Evolutionary conservation across 148 eudicot species (phyloP), one percentile per base, ranked within the genome.

Genomic region (Rhododendron ovatum): DNA sequence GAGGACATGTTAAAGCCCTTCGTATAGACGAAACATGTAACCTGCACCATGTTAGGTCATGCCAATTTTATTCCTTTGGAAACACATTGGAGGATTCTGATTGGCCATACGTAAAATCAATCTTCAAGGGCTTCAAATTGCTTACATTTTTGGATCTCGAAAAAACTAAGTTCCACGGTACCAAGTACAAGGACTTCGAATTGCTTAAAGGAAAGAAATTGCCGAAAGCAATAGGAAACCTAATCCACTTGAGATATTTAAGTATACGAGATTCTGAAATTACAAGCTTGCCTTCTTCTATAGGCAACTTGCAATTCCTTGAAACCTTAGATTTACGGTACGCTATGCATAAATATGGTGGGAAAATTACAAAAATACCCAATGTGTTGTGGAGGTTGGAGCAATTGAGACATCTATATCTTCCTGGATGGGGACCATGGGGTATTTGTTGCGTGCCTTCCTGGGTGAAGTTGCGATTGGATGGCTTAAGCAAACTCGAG

Each of bases 241-340:
- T 76, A 45, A 55, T 17, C 17, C 63, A 57, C 61, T 45, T 86
- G 33, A 82, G 88, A 26, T 76, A 57, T 59, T 28, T 86, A 26
- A 76, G 85, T 74, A n/a, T 59, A 9, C 28, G 14, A 50, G 57
- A 9, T 2, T 74, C 82, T 75, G 0, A 0, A 7, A 39, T 82
- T 14, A 0, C 0, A 7, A 59, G 39, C 7, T 57, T 86, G 73
- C 88, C 85, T 35, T 35, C 81, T 35, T 55, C 81, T 15, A 35
- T 82, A 7, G 35, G 82, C 35, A 86, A 86, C 24, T 86, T 82
- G 50, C 2, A 22, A 33, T 41, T 22, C 35, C 78, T 86, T 76
- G 57, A 86, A 76, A 86, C 85, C 4, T 63, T 83, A 61, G 82
- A 86, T 83, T 14, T 86, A 57, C 48, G 82, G 37, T 43, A n/a